phyloP scores from a whole-genome alignment of 805 yeast species.

The Vanderwaltozyma tropicalis region DNA sequence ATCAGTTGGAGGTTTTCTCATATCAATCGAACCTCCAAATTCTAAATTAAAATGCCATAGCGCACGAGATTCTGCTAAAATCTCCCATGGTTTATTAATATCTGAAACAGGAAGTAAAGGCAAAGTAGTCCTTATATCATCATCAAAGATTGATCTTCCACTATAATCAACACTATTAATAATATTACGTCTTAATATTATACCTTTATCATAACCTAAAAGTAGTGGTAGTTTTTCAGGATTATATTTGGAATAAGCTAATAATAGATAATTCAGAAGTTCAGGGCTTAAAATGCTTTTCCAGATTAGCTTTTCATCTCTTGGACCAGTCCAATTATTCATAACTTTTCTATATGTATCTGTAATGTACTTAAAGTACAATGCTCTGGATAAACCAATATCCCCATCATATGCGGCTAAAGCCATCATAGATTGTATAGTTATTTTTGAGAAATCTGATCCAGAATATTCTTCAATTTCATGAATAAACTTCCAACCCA shows the following conservation, averaged over 20 bases:
- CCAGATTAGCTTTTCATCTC: conserved; percentile 12
- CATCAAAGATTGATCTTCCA: conserved; percentile 13
- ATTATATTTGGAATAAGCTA: conserved; percentile 38
- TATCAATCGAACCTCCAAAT: conserved; percentile 31
- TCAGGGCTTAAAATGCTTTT: conserved; percentile 27
- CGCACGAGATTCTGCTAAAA: conserved; percentile 70
- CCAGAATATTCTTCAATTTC: conserved; percentile 35
- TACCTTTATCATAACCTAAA: conserved; percentile 36
- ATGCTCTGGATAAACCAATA: conserved; percentile 55
- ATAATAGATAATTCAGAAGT: conserved; percentile 36
- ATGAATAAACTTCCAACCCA: conserved; percentile 72
- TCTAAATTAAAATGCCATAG: conserved; percentile 39
- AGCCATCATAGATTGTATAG: conserved; percentile 53
- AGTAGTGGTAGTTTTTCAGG: conserved; percentile 28
- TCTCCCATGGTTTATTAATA: conserved; percentile 32
- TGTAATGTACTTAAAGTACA: conserved; percentile 40
- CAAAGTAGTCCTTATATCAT: conserved; percentile 22
- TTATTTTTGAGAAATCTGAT: not conserved
- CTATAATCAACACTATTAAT: conserved; percentile 33
- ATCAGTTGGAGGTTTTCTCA: conserved; percentile 34
- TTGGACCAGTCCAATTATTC: conserved; percentile 4
- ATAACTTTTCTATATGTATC: conserved; percentile 16
- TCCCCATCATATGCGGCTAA: conserved; percentile 79
- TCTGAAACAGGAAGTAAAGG: conserved; percentile 62
- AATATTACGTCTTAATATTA: conserved; percentile 36